phyloP scores from a whole-genome alignment of 1,139 yeast genomes.

The Geotrichum fermentans region DNA sequence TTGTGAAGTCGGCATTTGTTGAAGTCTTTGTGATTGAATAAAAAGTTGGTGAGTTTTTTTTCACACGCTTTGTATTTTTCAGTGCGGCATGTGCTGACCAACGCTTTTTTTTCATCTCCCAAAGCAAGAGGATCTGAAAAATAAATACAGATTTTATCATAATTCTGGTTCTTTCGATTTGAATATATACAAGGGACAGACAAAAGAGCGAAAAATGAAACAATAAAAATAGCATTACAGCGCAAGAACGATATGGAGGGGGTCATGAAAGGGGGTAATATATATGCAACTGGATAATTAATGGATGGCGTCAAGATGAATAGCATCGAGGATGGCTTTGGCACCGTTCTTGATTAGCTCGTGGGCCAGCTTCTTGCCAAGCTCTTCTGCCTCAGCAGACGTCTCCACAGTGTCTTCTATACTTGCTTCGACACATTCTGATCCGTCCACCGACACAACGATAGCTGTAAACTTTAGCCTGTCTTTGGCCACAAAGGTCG shows the following conservation, averaged over 20 bases:
- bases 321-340: conserved; percentile 63
- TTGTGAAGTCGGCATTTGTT: no score
- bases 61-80: no score
- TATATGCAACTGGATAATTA: conserved; percentile 8
- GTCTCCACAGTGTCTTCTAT: conserved; percentile 37
- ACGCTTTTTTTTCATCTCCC: no score
- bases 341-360: conserved; percentile 73
- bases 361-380: conserved; percentile 70
- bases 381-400: conserved; percentile 59
- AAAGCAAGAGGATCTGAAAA: no score
- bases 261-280: background rate
- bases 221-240: background rate
- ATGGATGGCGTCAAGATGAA: conserved; percentile 24
- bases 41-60: no score
- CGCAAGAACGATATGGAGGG: background rate
- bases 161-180: no score
- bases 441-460: conserved; percentile 84
- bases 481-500: conserved; percentile 48
- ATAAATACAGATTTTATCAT: no score
- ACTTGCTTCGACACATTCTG: conserved; percentile 55
- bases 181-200: background rate
- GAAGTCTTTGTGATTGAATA: no score
- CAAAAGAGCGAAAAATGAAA: background rate
- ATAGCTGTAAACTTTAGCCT: conserved; percentile 53
- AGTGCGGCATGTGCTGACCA: no score